These are phyloP conservation scores for Boletus patriciae DNA, from an alignment of 768 basidiomycete species.

Conservation along the genomic window DNA sequence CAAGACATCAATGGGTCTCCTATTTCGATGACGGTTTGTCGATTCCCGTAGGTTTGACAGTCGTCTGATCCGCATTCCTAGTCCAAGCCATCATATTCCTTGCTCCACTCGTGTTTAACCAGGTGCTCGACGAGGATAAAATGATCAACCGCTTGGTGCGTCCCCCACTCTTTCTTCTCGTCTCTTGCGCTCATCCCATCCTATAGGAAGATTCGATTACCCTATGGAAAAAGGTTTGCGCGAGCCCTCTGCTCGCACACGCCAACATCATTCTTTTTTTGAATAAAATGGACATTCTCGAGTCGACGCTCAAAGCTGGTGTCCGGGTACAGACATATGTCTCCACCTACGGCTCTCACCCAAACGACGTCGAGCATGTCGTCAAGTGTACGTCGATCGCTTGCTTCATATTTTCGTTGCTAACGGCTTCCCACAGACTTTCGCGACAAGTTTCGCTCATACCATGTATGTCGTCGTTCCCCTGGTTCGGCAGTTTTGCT, in stretches of 20 bases:
- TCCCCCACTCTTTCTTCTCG: not conserved
- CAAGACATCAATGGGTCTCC: slow-evolving; percentile 69
- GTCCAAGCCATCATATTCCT: slow-evolving; percentile 81
- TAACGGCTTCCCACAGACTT: slow-evolving; percentile 47
- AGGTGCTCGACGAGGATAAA: slow-evolving; percentile 67
- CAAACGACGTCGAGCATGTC: slow-evolving; percentile 59
- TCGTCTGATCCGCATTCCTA: slow-evolving; percentile 19
- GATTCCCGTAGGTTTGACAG: not conserved
- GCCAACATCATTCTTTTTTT: slow-evolving; percentile 73
- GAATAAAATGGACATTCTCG: slow-evolving; percentile 72
- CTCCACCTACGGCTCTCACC: slow-evolving; percentile 56
- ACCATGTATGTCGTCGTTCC: slow-evolving; percentile 47
- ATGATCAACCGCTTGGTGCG: slow-evolving; percentile 63
- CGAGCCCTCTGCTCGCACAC: slow-evolving; percentile 56
- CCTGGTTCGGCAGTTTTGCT: not conserved
- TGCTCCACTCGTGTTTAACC: slow-evolving; percentile 75
- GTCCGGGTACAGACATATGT: slow-evolving; percentile 59
- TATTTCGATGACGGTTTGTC: slow-evolving; percentile 69
- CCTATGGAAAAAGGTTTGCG: slow-evolving; percentile 71
- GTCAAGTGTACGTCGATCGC: slow-evolving; percentile 53
- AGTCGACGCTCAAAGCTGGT: slow-evolving; percentile 54
- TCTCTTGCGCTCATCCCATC: not conserved
- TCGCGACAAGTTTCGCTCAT: slow-evolving; percentile 63
- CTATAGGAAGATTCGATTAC: slow-evolving; percentile 68
- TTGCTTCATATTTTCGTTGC: not conserved